Conservation (phyloP, 306 rosid species). For the Hippophae rhamnoides region DNA sequence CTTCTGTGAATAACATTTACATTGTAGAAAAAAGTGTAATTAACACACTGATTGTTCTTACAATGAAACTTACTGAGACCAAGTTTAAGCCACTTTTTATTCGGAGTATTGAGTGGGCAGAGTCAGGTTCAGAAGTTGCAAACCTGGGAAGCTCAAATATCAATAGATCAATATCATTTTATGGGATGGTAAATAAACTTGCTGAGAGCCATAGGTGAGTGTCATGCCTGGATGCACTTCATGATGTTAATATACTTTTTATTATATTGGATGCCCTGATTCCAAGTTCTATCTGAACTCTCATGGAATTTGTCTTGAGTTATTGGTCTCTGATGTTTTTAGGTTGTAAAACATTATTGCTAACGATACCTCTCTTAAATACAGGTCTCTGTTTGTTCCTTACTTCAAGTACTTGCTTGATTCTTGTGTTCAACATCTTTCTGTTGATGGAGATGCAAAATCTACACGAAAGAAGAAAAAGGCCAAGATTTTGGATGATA, state of each 20-base stretch:
- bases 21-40: slow-evolving; percentile 53
- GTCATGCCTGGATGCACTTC: neutral
- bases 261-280: too few species aligned
- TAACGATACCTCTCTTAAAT: slow-evolving; percentile 8
- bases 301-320: neutral
- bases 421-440: slow-evolving; percentile 58
- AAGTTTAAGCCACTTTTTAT: slow-evolving; percentile 81
- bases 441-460: slow-evolving; percentile 35
- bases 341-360: neutral
- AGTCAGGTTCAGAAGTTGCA: slow-evolving; percentile 47
- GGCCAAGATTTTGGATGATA: slow-evolving; percentile 49
- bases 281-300: too few species aligned
- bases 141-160: slow-evolving; percentile 28
- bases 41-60: slow-evolving; percentile 46
- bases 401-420: slow-evolving; percentile 82
- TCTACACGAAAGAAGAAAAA: slow-evolving; percentile 55
- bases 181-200: slow-evolving; percentile 70
- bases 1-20: slow-evolving; percentile 49
- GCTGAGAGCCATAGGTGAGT: slow-evolving; percentile 79
- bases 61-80: slow-evolving; percentile 83
- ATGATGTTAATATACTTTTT: neutral
- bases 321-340: neutral
- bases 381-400: slow-evolving; percentile 89
- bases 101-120: slow-evolving; percentile 88
- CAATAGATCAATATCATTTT: slow-evolving; percentile 79